Evolutionary conservation across 2,329 filamentous ascomycete species (phyloP).

Genomic region (Trichoderma gracile): DNA sequence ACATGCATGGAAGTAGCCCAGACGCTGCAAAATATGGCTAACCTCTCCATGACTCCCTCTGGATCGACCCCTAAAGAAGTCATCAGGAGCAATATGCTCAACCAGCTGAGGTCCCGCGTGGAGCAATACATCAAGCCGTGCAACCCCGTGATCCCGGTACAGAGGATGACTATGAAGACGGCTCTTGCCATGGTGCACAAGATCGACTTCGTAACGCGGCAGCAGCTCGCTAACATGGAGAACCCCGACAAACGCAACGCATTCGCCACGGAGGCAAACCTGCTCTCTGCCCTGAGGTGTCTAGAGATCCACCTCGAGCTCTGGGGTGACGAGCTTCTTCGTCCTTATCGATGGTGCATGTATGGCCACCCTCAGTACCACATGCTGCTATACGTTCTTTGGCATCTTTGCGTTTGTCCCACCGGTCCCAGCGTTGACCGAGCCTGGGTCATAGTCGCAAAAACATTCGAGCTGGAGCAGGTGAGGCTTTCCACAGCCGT

Average conservation of each 20-base stretch:
- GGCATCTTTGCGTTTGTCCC: slow-evolving; percentile 46
- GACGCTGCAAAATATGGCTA: slow-evolving; percentile 31
- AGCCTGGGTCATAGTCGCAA: slow-evolving; percentile 19
- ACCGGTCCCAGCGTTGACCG: slow-evolving; percentile 33
- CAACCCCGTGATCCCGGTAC: slow-evolving; percentile 54
- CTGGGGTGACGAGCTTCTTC: slow-evolving; percentile 42
- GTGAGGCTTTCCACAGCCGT: slow-evolving; percentile 18
- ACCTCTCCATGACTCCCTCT: slow-evolving; percentile 29
- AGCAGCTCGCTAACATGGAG: slow-evolving; percentile 33
- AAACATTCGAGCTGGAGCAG: slow-evolving; percentile 22
- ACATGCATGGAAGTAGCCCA: slow-evolving; percentile 53
- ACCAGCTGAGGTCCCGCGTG: slow-evolving; percentile 36
- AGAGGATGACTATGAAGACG: slow-evolving; percentile 36
- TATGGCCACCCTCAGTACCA: slow-evolving; percentile 47
- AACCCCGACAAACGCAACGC: slow-evolving; percentile 29
- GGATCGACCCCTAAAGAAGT: slow-evolving; percentile 33
- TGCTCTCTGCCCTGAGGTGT: slow-evolving; percentile 38
- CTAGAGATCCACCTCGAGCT: slow-evolving; percentile 38
- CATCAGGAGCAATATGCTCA: slow-evolving; percentile 44
- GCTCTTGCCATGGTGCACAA: slow-evolving; percentile 38
- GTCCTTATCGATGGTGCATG: slow-evolving; percentile 42
- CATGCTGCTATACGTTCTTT: slow-evolving; percentile 46
- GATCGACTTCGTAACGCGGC: slow-evolving; percentile 39
- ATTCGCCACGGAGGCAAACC: slow-evolving; percentile 37
- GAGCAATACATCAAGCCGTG: slow-evolving; percentile 43